These are phyloP conservation scores for Yamadazyma kitorensis DNA, from an alignment of 805 yeast species.

Conservation along the genomic window DNA sequence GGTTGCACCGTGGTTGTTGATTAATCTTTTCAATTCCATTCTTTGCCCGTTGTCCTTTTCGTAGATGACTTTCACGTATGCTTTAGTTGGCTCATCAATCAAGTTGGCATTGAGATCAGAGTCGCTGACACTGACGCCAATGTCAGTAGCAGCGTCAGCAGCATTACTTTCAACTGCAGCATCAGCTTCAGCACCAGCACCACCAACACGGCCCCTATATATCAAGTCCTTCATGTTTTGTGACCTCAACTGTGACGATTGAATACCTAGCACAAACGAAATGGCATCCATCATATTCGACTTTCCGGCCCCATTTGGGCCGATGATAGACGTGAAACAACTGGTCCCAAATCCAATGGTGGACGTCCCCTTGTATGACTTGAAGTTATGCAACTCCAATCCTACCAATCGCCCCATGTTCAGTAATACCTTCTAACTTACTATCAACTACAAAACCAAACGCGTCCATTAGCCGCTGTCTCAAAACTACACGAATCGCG, in stretches of 20 bases:
- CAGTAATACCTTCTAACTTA: too few species aligned
- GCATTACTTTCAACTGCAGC: conserved; percentile 20
- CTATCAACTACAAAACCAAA: too few species aligned
- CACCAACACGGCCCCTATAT: conserved; percentile 56
- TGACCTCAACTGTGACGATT: conserved; percentile 74
- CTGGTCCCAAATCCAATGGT: conserved; percentile 80
- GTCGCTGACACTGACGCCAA: too few species aligned
- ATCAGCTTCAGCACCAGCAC: conserved; percentile 12
- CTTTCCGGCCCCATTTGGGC: conserved; percentile 99
- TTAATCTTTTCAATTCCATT: conserved; percentile 60
- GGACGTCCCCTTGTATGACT: conserved; percentile 80
- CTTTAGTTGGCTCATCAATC: conserved; percentile 48
- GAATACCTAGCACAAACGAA: conserved; percentile 87
- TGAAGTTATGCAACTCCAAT: conserved; percentile 80
- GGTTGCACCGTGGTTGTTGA: conserved; percentile 57
- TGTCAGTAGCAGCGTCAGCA: conserved; percentile 19
- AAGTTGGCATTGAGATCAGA: too few species aligned
- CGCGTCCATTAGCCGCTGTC: too few species aligned
- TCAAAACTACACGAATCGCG: too few species aligned
- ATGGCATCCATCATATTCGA: conserved; percentile 98
- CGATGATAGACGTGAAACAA: conserved; percentile 85
- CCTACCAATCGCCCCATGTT: conserved; percentile 81
- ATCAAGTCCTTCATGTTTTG: conserved; percentile 70
- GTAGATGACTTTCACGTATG: conserved; percentile 78
- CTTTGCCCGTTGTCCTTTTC: conserved; percentile 59